Conservation (phyloP, 2,329 filamentous ascomycete species). For the Cytospora piceae region DNA sequence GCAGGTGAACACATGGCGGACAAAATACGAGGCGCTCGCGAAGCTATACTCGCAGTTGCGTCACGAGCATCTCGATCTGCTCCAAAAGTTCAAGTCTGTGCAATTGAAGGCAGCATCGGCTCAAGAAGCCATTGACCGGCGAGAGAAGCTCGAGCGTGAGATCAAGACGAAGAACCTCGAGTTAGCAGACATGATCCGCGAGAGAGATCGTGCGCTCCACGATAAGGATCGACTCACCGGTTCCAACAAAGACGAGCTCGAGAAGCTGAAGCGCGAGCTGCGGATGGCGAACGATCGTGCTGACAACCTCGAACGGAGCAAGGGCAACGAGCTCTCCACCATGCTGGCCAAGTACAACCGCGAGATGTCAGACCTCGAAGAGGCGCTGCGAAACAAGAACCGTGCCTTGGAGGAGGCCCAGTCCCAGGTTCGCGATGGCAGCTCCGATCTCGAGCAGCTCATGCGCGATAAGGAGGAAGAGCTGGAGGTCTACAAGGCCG, state of each 20-base stretch:
- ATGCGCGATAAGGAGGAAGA: slow-evolving; percentile 96
- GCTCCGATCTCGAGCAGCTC: slow-evolving; percentile 81
- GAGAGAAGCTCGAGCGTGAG: slow-evolving; percentile 94
- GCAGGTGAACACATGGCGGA: slow-evolving; percentile 96
- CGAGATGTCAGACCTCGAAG: slow-evolving; percentile 95
- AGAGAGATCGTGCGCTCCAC: slow-evolving; percentile 89
- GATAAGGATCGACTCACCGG: slow-evolving; percentile 89
- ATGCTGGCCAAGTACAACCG: slow-evolving; percentile 96
- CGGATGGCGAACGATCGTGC: slow-evolving; percentile 89
- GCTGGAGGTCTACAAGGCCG: slow-evolving; percentile 95
- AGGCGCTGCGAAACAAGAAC: slow-evolving; percentile 86
- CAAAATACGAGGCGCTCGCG: slow-evolving; percentile 94
- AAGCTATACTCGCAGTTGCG: slow-evolving; percentile 97
- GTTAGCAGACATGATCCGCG: slow-evolving; percentile 96
- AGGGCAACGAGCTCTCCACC: slow-evolving; percentile 91
- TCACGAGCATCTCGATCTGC: slow-evolving; percentile 89
- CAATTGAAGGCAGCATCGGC: slow-evolving; percentile 96
- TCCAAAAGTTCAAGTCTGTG: slow-evolving; percentile 95
- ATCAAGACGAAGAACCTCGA: slow-evolving; percentile 99
- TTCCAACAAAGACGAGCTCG: slow-evolving; percentile 87
- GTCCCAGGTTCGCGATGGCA: slow-evolving; percentile 75
- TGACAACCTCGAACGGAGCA: slow-evolving; percentile 88
- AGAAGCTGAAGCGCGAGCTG: slow-evolving; percentile 92
- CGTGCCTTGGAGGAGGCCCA: slow-evolving; percentile 84
- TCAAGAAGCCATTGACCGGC: slow-evolving; percentile 91